Evolutionary conservation across 164 flowering plant species (phyloP).

Genomic region (Vitis cinerea): DNA sequence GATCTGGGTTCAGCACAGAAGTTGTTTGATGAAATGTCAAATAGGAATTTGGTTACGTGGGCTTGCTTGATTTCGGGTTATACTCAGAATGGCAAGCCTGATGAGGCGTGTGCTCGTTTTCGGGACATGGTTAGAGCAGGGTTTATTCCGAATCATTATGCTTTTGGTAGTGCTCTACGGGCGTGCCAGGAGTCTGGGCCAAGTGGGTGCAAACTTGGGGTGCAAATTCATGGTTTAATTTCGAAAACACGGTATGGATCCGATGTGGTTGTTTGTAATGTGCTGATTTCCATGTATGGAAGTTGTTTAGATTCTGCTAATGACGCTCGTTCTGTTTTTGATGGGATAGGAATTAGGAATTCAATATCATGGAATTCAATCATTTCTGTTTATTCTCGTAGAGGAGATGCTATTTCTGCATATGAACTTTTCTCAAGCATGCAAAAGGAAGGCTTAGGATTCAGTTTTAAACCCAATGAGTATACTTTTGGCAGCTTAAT

Average conservation of each 20-base stretch:
- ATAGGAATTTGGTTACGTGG: constrained; percentile 70
- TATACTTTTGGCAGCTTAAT: constrained; percentile 81
- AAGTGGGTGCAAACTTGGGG: constrained; percentile 37
- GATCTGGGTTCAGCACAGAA: constrained; percentile 47
- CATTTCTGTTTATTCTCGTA: constrained; percentile 67
- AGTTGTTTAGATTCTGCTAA: constrained; percentile 28
- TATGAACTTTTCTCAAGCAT: constrained; percentile 57
- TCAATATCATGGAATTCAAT: constrained; percentile 78
- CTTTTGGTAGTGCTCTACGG: constrained; percentile 62
- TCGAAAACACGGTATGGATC: constrained; percentile 36
- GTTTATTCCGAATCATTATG: constrained; percentile 47
- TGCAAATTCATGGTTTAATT: constrained; percentile 69
- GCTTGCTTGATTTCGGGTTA: constrained; percentile 75
- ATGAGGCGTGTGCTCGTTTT: constrained; percentile 52
- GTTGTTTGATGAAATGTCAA: constrained; percentile 75
- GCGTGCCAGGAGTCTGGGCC: constrained; percentile 63
- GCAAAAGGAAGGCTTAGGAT: constrained; percentile 41
- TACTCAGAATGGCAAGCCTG: constrained; percentile 38
- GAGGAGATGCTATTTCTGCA: constrained; percentile 49
- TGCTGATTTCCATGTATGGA: constrained; percentile 79
- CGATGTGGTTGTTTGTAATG: constrained; percentile 62
- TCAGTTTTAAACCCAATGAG: constrained; percentile 54
- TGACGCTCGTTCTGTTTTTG: constrained; percentile 56
- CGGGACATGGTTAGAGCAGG: constrained; percentile 53
- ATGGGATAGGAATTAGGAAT: constrained; percentile 47